Base-by-base conservation (phyloP, 2,329 filamentous ascomycete genomes). In the Sporothrix brasiliensis region DNA sequence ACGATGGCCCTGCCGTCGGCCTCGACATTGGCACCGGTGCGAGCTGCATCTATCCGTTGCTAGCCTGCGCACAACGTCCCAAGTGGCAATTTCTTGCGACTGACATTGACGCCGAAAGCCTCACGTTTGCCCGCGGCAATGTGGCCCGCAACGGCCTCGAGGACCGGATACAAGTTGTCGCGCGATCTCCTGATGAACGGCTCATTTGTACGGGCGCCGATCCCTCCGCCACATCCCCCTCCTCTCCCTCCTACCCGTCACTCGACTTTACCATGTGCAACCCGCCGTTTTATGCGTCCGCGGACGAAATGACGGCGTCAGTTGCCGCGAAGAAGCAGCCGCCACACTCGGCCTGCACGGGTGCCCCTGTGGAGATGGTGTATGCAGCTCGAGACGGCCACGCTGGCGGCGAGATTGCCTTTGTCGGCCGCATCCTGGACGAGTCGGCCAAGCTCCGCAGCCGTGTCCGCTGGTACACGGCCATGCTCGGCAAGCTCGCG, bases 221-320 rank as follows among this genome's bases (percentile, higher is more conserved):
- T 5, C 11, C 4, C 11, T 47, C 3, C 5, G 16, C 6, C 44
- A 13, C 24, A 2, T 19, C 14, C 44, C 24, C n/a, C 4, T 30
- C 4, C 11, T 47, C 3, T 3, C 2, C 6, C 47, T 24, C 27
- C 2, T 5, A 3, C 44, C 24, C n/a, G 1, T 21, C 10, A 4
- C 14, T 97, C 56, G 90, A 94, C 77, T 97, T 98, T 78, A 89
- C 88, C 71, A 96, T 98, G 89, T 94, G 91, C 73, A 99, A 99
- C 75, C 95, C 95, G 0, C 95, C 95, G 0, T 99, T 99, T 81
- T 98, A 97, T 81, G 79, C 84, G n/a, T 93, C 92, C 0, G 81
- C 86, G 3, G 80, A 84, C 5, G 93, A 96, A 67, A 87, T 97
- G 79, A 74, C 85, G 3, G 80, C 82, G 4, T 90, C 90, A 1